Percentiles rank a stretch among this genome's conserved stretches.
Evolutionary conservation across 1,284 basidiomycete species (phyloP).

Genomic region (Porogramme epimiltina): DNA sequence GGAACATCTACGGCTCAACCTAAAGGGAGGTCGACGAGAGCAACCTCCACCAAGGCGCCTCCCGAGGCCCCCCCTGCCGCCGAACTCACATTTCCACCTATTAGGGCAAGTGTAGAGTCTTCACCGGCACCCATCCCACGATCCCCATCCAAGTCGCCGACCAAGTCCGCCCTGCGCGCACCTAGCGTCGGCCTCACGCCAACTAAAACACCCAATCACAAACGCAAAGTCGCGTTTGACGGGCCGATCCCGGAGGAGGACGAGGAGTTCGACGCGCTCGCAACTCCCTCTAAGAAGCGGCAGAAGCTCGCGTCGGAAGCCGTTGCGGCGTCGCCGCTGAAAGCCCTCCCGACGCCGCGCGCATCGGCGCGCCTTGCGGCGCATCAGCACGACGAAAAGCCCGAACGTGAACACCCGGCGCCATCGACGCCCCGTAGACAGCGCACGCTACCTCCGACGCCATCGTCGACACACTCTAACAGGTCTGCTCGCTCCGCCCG

Average conservation of each 20-base stretch:
- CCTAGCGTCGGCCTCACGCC: slow-evolving; percentile 22
- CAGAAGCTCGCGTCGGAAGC: slow-evolving; percentile 21
- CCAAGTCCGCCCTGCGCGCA: slow-evolving; percentile 26
- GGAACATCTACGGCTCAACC: no score
- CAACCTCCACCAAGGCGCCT: background rate
- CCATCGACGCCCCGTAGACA: slow-evolving; percentile 26
- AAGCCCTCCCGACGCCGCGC: slow-evolving; percentile 2
- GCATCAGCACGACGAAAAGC: slow-evolving; percentile 1
- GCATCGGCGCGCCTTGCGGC: slow-evolving; percentile 16
- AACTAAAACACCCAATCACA: slow-evolving; percentile 29
- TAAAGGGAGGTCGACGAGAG: no score
- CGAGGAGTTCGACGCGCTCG: slow-evolving; percentile 21
- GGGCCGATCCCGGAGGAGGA: slow-evolving; percentile 22
- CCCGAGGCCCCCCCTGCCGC: background rate
- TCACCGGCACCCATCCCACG: slow-evolving; percentile 4
- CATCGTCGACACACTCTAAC: slow-evolving; percentile 17
- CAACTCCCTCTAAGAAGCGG: slow-evolving; percentile 29
- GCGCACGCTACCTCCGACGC: slow-evolving; percentile 11
- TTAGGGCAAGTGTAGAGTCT: background rate
- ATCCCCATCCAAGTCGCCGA: slow-evolving; percentile 17
- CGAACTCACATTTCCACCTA: background rate
- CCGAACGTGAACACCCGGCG: slow-evolving; percentile 1
- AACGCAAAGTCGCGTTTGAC: slow-evolving; percentile 32
- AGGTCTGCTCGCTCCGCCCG: slow-evolving; percentile 6
- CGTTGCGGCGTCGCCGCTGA: slow-evolving; percentile 2